Evolutionary conservation across 2,329 filamentous ascomycete species (phyloP), one percentile per base, ranked within the genome.

Genomic region (Eutypa lata): DNA sequence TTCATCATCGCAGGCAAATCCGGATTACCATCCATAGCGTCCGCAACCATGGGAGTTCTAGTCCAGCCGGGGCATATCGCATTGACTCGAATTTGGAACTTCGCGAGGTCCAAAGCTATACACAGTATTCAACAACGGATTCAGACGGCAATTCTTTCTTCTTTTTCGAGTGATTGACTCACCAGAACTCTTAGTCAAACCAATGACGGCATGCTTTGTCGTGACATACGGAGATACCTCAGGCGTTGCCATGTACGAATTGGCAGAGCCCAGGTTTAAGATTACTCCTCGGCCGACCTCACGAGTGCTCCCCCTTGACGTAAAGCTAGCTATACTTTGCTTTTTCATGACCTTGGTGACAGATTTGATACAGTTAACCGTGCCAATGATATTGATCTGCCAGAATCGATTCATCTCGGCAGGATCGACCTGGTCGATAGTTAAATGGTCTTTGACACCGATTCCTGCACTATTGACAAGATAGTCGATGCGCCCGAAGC

Each of bases 121-220:
- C 18, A 35, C 7, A 35, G 31, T 35, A 8, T 7, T 35, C 8
- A n/a, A n/a, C n/a, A n/a, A n/a, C n/a, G n/a, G n/a, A n/a, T n/a
- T n/a, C n/a, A n/a, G n/a, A n/a, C n/a, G n/a, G n/a, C n/a, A n/a
- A n/a, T n/a, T n/a, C n/a, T n/a, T n/a, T n/a, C n/a, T n/a, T n/a
- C n/a, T n/a, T n/a, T n/a, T n/a, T n/a, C n/a, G n/a, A n/a, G n/a
- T n/a, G n/a, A n/a, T n/a, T n/a, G n/a, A n/a, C n/a, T n/a, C n/a
- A 56, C 53, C 53, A 10, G 53, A 42, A 28, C 50, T 55, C 38
- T 47, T 53, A 1, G 53, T 55, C 22, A 56, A 16, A 13, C 53
- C 53, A 2, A 56, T 44, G 4, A 56, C 48, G 21, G 53, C 53
- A 18, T 56, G 51, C 31, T 56, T 53, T 13, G 42, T 21, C 19